Percentiles rank a stretch among this genome's conserved stretches.
phyloP scores from a whole-genome alignment of 805 yeast genomes.

The Nakazawaea anatomiae region DNA sequence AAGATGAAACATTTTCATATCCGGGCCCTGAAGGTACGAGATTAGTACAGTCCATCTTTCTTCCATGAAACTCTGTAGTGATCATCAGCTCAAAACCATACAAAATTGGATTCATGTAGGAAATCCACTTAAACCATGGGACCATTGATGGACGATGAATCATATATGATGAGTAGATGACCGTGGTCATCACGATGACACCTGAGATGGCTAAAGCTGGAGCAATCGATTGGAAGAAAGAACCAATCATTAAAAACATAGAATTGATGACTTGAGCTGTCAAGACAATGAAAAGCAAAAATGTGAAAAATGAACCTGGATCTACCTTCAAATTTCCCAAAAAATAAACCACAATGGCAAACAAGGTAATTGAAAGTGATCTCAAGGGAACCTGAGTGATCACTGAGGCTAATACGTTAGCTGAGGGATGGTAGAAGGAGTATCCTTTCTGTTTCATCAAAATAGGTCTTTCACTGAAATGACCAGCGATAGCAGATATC shows the following conservation, averaged over 20 bases:
- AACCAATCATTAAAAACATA: conserved; percentile 49
- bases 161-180: conserved; percentile 58
- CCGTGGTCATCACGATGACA: conserved; percentile 39
- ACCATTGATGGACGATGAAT: conserved; percentile 53
- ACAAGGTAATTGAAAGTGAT: conserved; percentile 39
- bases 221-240: conserved; percentile 39
- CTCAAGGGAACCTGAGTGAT: conserved; percentile 54
- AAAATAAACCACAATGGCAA: conserved; percentile 45
- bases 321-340: conserved; percentile 43
- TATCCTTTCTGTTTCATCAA: conserved; percentile 60
- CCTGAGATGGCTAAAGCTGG: conserved; percentile 59
- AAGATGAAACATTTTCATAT: conserved; percentile 35
- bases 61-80: conserved; percentile 50
- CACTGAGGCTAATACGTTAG: conserved; percentile 54
- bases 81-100: conserved; percentile 50
- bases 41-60: conserved; percentile 43
- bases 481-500: conserved; percentile 53
- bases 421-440: conserved; percentile 58
- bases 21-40: conserved; percentile 51
- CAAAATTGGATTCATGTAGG: conserved; percentile 41
- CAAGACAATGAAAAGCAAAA: conserved; percentile 35
- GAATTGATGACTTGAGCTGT: conserved; percentile 42
- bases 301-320: conserved; percentile 52
- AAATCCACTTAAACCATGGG: conserved; percentile 59
- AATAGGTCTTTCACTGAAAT: conserved; percentile 58